phyloP scores from a whole-genome alignment of 495 filamentous ascomycete species.

The Penicillium longicatenatum region DNA sequence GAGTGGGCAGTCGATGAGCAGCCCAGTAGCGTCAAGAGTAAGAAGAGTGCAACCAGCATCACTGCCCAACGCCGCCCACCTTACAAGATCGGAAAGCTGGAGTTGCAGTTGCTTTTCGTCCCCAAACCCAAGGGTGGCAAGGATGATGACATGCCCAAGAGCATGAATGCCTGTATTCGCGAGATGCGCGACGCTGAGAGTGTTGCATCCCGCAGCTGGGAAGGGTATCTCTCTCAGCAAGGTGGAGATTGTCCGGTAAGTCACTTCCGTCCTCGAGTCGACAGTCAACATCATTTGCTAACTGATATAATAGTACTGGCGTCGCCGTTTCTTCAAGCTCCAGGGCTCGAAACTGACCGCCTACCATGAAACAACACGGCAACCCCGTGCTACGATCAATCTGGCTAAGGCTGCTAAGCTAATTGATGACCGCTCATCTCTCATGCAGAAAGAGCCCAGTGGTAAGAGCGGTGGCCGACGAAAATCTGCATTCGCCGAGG shows the following conservation, averaged over 20 bases:
- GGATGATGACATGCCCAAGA: constrained; percentile 98
- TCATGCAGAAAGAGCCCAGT: constrained; percentile 76
- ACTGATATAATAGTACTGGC: constrained; percentile 74
- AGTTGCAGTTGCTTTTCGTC: constrained; percentile 90
- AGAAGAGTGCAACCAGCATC: constrained; percentile 67
- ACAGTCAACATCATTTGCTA: neutral
- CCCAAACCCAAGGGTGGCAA: constrained; percentile 86
- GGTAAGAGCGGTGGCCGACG: constrained; percentile 76
- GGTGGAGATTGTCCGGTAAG: constrained; percentile 97
- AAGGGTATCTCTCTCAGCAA: constrained; percentile 92
- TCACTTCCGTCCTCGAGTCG: constrained; percentile 19
- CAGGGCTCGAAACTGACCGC: constrained; percentile 89
- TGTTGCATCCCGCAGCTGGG: constrained; percentile 69
- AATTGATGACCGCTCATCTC: constrained; percentile 86
- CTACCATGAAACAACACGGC: constrained; percentile 92
- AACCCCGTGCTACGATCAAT: constrained; percentile 96
- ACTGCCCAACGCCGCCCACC: constrained; percentile 71
- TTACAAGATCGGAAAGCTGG: constrained; percentile 91
- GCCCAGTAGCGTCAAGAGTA: constrained; percentile 83
- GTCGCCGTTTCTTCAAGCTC: constrained; percentile 94
- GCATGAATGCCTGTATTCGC: constrained; percentile 90
- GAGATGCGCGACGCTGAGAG: constrained; percentile 89
- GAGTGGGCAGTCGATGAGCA: constrained; percentile 94
- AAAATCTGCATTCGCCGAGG: constrained; percentile 94
- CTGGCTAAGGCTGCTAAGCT: constrained; percentile 90